Evolutionary conservation across 176 grass and related monocot genomes (phyloP).

Genomic region (Metroxylon sagu): DNA sequence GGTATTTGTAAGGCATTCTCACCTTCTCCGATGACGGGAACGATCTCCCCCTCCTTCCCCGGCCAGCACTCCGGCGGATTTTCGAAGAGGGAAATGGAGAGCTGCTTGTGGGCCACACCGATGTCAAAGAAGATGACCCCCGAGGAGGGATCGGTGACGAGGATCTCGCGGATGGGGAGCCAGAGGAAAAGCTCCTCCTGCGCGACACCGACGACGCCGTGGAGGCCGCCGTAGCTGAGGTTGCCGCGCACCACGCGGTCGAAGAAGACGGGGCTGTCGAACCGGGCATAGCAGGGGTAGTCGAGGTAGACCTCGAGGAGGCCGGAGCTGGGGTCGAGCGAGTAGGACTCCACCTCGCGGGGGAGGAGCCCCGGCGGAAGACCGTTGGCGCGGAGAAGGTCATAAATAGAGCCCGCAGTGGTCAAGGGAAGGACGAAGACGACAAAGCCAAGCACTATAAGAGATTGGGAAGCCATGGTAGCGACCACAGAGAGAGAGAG

Average conservation of each 20-base stretch:
- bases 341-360: slow-evolving; percentile 45
- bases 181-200: slow-evolving; percentile 97
- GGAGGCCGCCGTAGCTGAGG: slow-evolving; percentile 68
- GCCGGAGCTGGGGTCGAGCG: slow-evolving; percentile 40
- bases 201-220: slow-evolving; percentile 48
- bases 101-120: slow-evolving; percentile 69
- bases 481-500: no score
- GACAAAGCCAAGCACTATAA: no score
- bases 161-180: slow-evolving; percentile 84
- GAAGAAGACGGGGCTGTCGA: slow-evolving; percentile 61
- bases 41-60: slow-evolving; percentile 3
- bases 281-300: slow-evolving; percentile 62
- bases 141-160: slow-evolving; percentile 36
- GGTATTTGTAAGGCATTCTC: slow-evolving; percentile 13
- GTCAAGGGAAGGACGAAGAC: no score
- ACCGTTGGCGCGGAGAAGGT: slow-evolving; percentile 52
- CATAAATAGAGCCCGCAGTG: slow-evolving; percentile 29
- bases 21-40: background rate
- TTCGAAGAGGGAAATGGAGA: slow-evolving; percentile 76
- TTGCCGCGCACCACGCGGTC: slow-evolving; percentile 58
- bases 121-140: slow-evolving; percentile 93
- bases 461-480: no score
- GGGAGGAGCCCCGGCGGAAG: slow-evolving; percentile 74
- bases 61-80: slow-evolving; percentile 71
- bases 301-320: slow-evolving; percentile 50